Percentiles rank a stretch among this genome's conserved stretches.
These are phyloP conservation scores for Pleurostoma richardsiae DNA, from an alignment of 2,329 filamentous ascomycete genomes.

Conservation along the genomic window DNA sequence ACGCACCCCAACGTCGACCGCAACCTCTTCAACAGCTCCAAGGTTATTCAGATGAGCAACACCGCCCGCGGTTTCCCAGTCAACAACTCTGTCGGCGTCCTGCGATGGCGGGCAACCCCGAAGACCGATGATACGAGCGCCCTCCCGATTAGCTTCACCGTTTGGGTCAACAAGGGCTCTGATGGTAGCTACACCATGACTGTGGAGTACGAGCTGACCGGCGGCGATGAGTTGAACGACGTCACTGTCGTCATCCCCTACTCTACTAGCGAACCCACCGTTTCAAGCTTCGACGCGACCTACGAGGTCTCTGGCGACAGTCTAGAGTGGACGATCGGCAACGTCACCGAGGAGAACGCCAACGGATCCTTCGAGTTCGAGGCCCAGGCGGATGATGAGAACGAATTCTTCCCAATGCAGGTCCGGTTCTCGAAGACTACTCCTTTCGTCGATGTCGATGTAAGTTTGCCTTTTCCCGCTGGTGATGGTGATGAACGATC, in stretches of 20 bases:
- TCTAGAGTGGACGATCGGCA: slow-evolving; percentile 89
- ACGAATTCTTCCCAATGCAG: slow-evolving; percentile 97
- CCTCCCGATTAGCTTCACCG: slow-evolving; percentile 91
- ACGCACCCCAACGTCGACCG: slow-evolving; percentile 97
- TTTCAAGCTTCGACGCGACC: slow-evolving; percentile 88
- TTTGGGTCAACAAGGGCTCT: slow-evolving; percentile 90
- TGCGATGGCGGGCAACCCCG: slow-evolving; percentile 85
- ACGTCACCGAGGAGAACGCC: slow-evolving; percentile 74
- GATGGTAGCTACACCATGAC: slow-evolving; percentile 83
- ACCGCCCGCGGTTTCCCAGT: slow-evolving; percentile 83
- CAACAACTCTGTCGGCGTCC: slow-evolving; percentile 87
- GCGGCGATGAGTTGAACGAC: slow-evolving; percentile 72
- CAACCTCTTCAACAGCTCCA: slow-evolving; percentile 74
- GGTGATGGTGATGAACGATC: slow-evolving; percentile 6
- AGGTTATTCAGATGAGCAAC: slow-evolving; percentile 87
- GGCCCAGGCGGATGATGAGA: slow-evolving; percentile 78
- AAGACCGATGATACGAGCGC: slow-evolving; percentile 75
- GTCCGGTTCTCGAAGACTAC: slow-evolving; percentile 81
- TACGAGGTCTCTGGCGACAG: slow-evolving; percentile 93
- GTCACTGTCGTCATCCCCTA: slow-evolving; percentile 88
- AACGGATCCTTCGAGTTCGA: slow-evolving; percentile 95
- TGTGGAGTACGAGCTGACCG: slow-evolving; percentile 90
- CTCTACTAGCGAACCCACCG: slow-evolving; percentile 73
- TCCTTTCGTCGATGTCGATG: slow-evolving; percentile 90
- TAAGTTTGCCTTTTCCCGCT: slow-evolving; percentile 44